Evolutionary conservation across 257 asterid genomes (phyloP), one percentile per base, ranked within the genome.

Genomic region (Phtheirospermum japonicum): DNA sequence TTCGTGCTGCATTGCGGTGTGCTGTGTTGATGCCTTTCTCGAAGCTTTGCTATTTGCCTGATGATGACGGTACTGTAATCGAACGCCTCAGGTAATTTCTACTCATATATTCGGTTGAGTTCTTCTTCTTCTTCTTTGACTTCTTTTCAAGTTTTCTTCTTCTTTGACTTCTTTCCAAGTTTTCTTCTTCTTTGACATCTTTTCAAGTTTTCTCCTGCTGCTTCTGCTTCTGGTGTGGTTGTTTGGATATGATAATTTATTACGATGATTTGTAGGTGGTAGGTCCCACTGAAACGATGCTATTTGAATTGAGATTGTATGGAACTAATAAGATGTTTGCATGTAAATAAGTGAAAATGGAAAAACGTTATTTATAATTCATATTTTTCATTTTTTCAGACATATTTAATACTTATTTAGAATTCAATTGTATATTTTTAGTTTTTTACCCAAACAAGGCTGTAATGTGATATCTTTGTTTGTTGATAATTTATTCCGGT

Each of bases 11-110:
- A 19, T 64, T 84, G 64, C 84, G 97, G 95, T 57, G 57, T 73
- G 96, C 82, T 76, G 77, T 71, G 67, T 63, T 89, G 51, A 80
- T 69, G 90, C 89, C 89, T 69, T 74, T 61, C 73, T 75, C 95
- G 10, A 85, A 70, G 77, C 45, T 88, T 71, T 73, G 84, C 79
- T 78, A 77, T 82, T 75, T 91, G 75, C 80, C 75, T 34, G 86
- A 91, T 61, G 90, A 81, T 28, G 79, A 84, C 30, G 70, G 79
- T 33, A 55, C 66, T 45, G 78, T 84, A 52, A 67, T 75, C 57
- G 77, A 63, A 50, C 81, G 79, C 49, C 76, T 70, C 69, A 81
- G 96, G 98, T 88, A 11, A 39, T 78, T 76, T 64, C 45, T 53
- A 20, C 67, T 73, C 64, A 70, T n/a, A 39, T 23, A 23, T 23